Conservation (phyloP, 371 early-diverging fungal genomes). For the Funneliformis caledonium region DNA sequence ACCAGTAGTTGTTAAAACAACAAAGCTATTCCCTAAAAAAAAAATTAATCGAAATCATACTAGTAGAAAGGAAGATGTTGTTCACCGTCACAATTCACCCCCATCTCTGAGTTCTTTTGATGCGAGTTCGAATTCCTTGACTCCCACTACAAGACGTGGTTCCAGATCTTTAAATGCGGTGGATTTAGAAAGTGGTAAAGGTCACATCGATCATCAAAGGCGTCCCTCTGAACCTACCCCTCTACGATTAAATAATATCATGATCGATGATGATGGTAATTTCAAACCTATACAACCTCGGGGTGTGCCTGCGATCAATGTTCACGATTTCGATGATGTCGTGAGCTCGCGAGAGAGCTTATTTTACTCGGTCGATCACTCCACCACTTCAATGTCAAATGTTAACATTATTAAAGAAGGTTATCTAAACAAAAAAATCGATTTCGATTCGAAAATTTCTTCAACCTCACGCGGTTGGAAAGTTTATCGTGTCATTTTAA, state of each 20-base stretch:
- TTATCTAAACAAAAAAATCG: constrained; percentile 68
- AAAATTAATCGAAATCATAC: not conserved
- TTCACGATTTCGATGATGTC: constrained; percentile 20
- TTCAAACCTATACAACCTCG: not conserved
- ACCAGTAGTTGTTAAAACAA: not conserved
- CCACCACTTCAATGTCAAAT: not conserved
- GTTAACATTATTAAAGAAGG: constrained; percentile 55
- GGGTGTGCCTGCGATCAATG: constrained; percentile 11
- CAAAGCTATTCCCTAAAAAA: not conserved
- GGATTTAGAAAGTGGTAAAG: not conserved
- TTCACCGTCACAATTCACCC: not conserved
- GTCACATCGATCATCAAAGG: constrained; percentile 21
- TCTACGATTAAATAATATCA: not conserved
- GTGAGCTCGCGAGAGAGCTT: too few relatives aligned
- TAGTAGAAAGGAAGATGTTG: not conserved
- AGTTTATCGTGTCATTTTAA: constrained; percentile 72
- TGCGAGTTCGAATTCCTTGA: not conserved
- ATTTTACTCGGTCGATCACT: not conserved
- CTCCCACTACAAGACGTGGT: constrained; percentile 4
- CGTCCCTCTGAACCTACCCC: constrained; percentile 30
- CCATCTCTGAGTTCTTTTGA: not conserved
- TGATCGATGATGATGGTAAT: not conserved
- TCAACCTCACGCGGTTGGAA: constrained; percentile 78
- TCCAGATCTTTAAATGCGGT: constrained; percentile 27
- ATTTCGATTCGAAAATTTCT: constrained; percentile 59